phyloP scores from a whole-genome alignment of 2,329 filamentous ascomycete species.

The Penicillium sp. region DNA sequence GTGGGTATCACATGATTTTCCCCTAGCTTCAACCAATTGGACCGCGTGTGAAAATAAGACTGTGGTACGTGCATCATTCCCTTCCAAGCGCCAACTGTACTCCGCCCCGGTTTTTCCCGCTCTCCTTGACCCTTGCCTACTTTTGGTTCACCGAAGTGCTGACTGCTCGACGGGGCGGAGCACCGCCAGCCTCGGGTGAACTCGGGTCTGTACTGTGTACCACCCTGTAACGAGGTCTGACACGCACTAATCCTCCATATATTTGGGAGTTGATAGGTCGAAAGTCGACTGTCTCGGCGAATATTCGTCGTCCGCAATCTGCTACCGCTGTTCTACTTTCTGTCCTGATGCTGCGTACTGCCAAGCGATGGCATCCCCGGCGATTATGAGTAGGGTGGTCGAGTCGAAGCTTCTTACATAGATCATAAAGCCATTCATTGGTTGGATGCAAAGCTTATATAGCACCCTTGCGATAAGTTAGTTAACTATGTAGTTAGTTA shows the following conservation, averaged over 20 bases:
- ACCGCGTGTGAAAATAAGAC: slow-evolving; percentile 8
- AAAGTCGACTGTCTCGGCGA: neutral
- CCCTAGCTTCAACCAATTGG: slow-evolving; percentile 17
- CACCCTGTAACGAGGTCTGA: neutral
- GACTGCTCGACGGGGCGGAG: slow-evolving; percentile 12
- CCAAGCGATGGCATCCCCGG: neutral
- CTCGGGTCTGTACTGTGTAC: slow-evolving; percentile 7
- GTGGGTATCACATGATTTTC: slow-evolving; percentile 26
- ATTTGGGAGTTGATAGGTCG: neutral
- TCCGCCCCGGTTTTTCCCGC: slow-evolving; percentile 23
- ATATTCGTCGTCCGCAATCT: neutral
- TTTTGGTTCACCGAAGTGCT: slow-evolving; percentile 32
- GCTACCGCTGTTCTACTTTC: neutral
- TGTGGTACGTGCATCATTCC: neutral
- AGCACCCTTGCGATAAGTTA: neutral
- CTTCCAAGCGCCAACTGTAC: neutral
- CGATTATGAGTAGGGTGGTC: neutral
- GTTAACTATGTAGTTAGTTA: too few species aligned
- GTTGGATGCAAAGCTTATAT: neutral
- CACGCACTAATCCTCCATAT: too few species aligned
- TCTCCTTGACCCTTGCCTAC: slow-evolving; percentile 23
- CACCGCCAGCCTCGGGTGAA: slow-evolving; percentile 20
- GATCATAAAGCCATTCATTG: too few species aligned
- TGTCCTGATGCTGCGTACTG: neutral
- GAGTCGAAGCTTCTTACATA: neutral